Evolutionary conservation across 2,329 filamentous ascomycete genomes (phyloP).

Genomic region (Neonectria magnoliae): DNA sequence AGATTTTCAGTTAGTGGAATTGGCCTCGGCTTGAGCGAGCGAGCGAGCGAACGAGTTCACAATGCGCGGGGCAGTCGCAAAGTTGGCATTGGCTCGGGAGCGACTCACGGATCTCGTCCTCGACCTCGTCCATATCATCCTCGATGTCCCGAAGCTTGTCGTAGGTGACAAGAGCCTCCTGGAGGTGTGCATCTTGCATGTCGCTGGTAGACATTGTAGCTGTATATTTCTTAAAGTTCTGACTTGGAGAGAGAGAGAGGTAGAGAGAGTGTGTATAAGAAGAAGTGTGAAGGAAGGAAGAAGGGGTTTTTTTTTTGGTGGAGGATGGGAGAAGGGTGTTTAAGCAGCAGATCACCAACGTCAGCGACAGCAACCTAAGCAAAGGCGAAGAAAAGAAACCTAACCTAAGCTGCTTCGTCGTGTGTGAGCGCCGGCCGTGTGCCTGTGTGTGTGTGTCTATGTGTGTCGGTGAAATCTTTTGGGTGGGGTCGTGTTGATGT

Average conservation of each 20-base stretch:
- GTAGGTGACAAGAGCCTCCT: slow-evolving; percentile 64
- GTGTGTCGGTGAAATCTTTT: slow-evolving; percentile 41
- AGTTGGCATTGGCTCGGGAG: neutral
- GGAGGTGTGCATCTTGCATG: slow-evolving; percentile 47
- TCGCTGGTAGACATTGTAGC: slow-evolving; percentile 49
- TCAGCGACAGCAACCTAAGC: slow-evolving; percentile 4
- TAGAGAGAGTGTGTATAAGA: neutral
- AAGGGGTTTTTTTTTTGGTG: slow-evolving; percentile 20
- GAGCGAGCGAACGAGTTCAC: neutral
- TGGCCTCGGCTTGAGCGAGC: neutral
- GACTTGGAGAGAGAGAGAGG: slow-evolving; percentile 9
- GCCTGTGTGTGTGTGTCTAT: slow-evolving; percentile 5
- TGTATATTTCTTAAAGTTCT: slow-evolving; percentile 12
- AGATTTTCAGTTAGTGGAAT: slow-evolving; percentile 6
- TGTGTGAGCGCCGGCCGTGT: neutral
- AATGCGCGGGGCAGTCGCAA: neutral
- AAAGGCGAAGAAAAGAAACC: neutral
- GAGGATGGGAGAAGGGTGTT: slow-evolving; percentile 6
- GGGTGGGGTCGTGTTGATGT: slow-evolving; percentile 43
- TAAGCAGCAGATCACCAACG: slow-evolving; percentile 1
- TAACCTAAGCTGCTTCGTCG: slow-evolving; percentile 25
- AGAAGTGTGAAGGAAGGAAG: slow-evolving; percentile 6
- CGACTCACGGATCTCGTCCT: slow-evolving; percentile 81
- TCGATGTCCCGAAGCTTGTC: slow-evolving; percentile 84
- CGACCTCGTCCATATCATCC: slow-evolving; percentile 83